Evolutionary conservation across 495 filamentous ascomycete genomes (phyloP), one percentile per base, ranked within the genome.

Genomic region (Xylaria bambusicola): DNA sequence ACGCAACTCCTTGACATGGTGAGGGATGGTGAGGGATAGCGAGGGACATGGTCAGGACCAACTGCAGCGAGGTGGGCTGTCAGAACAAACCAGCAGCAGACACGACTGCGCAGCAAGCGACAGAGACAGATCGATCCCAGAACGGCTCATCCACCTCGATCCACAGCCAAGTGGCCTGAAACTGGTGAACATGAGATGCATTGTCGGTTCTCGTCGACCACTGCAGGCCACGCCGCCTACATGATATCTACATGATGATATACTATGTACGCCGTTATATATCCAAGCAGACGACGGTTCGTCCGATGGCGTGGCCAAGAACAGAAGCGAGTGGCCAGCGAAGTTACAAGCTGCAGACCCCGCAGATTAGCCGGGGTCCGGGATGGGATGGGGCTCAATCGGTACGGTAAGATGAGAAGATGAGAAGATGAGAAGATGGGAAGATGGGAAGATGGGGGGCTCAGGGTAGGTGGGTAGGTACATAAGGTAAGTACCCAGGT

Each of bases 291-390:
- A 20, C 13, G 48, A n/a, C 33, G 44, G 52, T 44, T 54, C 52
- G 8, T 54, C 52, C 26, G 52, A 54, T 44, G 41, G 44, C 13
- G 23, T 9, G 2, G 52, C 24, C 52, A 44, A 54, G 52, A 54
- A 24, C 21, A 42, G 41, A 47, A 47, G 24, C 20, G 7, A 47
- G 20, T 45, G 17, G 41, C 3, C 50, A 53, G 18, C 23, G 6
- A 17, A 36, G n/a, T 17, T 41, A 38, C 18, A 52, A 26, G 15
- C 33, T 27, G 35, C 48, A 41, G 50, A 53, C 50, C 50, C 50
- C 50, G 50, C 50, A 53, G 36, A 41, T 53, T 23, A 41, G 35
- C 50, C 50, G 21, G 50, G 35, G 50, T 6, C 6, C 6, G 6
- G 5, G 36, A 15, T 15, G 36, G 15, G 36, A 38, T 38, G 36